Percentiles rank a stretch among this genome's conserved stretches.
Evolutionary conservation across 148 eudicot species (phyloP).

Genomic region (Drosera capensis): DNA sequence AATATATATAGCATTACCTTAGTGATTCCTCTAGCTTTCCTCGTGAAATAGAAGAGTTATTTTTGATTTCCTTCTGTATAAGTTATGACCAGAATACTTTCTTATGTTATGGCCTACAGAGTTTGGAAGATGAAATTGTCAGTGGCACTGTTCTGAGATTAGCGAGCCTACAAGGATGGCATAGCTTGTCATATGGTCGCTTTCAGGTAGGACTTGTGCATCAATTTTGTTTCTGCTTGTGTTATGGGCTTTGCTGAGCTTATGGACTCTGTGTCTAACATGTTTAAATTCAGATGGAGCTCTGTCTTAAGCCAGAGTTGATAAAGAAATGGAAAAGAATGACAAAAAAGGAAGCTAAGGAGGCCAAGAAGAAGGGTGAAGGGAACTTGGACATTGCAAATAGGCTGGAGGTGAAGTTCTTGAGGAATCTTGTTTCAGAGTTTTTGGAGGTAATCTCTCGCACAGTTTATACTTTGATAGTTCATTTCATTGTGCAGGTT

Average conservation of each 20-base stretch:
- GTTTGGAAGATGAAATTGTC: constrained; percentile 93
- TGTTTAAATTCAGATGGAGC: constrained; percentile 50
- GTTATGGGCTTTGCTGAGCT: constrained; percentile 2
- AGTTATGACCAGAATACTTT: neutral
- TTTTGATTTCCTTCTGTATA: neutral
- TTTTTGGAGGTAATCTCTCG: constrained; percentile 52
- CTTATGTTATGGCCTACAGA: too few species aligned
- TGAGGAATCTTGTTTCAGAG: constrained; percentile 66
- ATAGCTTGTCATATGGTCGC: constrained; percentile 88
- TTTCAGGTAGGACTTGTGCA: constrained; percentile 95
- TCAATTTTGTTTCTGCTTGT: too few species aligned
- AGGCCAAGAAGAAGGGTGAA: constrained; percentile 46
- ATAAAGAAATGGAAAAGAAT: constrained; percentile 79
- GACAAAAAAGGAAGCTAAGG: constrained; percentile 56
- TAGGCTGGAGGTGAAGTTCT: constrained; percentile 59
- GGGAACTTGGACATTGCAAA: constrained; percentile 45
- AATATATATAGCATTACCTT: too few species aligned
- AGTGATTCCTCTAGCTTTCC: too few species aligned
- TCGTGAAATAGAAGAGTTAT: neutral
- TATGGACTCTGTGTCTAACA: neutral
- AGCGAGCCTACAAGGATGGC: constrained; percentile 84
- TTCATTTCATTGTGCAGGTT: neutral
- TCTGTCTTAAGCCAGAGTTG: constrained; percentile 56
- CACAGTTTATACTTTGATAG: neutral
- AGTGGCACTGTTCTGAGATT: constrained; percentile 56